Evolutionary conservation across 257 asterid genomes (phyloP).

Genomic region (Cordia subcordata): DNA sequence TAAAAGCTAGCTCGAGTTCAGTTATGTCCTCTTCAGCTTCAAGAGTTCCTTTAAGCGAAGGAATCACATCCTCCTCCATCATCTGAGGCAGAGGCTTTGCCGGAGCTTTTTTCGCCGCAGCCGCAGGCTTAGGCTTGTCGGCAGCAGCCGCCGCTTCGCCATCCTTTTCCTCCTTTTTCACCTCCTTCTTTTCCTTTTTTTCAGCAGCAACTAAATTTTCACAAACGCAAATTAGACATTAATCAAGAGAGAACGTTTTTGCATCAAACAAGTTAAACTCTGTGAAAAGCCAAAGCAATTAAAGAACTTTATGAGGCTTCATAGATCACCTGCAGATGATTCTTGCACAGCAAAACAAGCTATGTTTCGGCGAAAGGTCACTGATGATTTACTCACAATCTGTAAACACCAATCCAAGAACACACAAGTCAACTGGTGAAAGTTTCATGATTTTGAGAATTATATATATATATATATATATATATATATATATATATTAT

Average conservation of each 20-base stretch:
- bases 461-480: too few relatives aligned
- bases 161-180: conserved; percentile 34
- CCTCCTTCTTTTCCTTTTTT: conserved; percentile 49
- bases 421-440: not conserved
- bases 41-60: conserved; percentile 50
- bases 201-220: conserved; percentile 59
- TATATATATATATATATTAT: too few relatives aligned
- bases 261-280: too few relatives aligned
- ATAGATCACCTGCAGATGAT: conserved; percentile 33
- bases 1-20: conserved; percentile 48
- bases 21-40: conserved; percentile 54
- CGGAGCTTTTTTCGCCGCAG: conserved; percentile 61
- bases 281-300: too few relatives aligned
- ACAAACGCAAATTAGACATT: too few relatives aligned
- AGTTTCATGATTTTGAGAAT: too few relatives aligned
- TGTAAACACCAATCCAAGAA: conserved; percentile 5
- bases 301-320: too few relatives aligned
- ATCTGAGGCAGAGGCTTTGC: conserved; percentile 59
- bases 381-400: conserved; percentile 8
- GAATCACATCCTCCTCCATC: conserved; percentile 84
- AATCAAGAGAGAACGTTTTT: too few relatives aligned
- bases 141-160: conserved; percentile 18
- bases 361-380: conserved; percentile 4
- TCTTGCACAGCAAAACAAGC: conserved; percentile 33
- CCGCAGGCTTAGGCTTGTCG: conserved; percentile 18